Evolutionary conservation across 2,329 filamentous ascomycete species (phyloP).

Genomic region (Fusarium buxicola): DNA sequence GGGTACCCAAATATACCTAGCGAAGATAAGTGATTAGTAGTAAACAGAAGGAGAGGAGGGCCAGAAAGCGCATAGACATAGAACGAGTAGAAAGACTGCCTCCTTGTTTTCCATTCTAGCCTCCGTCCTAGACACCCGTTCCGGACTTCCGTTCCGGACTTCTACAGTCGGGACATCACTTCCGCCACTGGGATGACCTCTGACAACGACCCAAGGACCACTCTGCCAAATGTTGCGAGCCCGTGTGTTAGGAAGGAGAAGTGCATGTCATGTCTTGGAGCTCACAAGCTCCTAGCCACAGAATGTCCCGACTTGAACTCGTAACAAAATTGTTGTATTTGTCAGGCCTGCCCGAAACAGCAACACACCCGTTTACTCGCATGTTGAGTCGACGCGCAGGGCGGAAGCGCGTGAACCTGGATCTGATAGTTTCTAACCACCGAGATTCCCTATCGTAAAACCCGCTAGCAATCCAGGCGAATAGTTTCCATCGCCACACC

Average conservation of each 20-base stretch:
- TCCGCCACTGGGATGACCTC: too few species aligned
- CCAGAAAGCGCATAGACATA: conserved; percentile 45
- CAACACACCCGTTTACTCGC: conserved; percentile 21
- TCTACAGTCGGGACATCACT: too few species aligned
- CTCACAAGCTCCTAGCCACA: too few species aligned
- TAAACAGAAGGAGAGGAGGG: conserved; percentile 46
- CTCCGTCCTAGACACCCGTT: too few species aligned
- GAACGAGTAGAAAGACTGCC: conserved; percentile 39
- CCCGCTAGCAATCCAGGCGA: conserved; percentile 28
- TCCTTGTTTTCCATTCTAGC: too few species aligned
- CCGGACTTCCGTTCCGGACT: too few species aligned
- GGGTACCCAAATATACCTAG: conserved; percentile 11
- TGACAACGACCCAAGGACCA: too few species aligned
- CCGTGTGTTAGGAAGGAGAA: too few species aligned
- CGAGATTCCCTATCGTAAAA: conserved; percentile 13
- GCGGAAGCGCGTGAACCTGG: conserved; percentile 26
- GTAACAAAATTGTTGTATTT: too few species aligned
- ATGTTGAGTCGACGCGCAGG: conserved; percentile 21
- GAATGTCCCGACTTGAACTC: too few species aligned
- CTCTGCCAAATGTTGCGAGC: too few species aligned
- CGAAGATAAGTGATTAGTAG: conserved; percentile 41
- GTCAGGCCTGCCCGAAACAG: conserved; percentile 9
- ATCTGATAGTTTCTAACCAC: conserved; percentile 18
- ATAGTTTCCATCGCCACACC: conserved; percentile 26
- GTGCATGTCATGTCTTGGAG: too few species aligned